These are phyloP conservation scores for Alliaria petiolata DNA, from an alignment of 345 rosid species.

Conservation along the genomic window DNA sequence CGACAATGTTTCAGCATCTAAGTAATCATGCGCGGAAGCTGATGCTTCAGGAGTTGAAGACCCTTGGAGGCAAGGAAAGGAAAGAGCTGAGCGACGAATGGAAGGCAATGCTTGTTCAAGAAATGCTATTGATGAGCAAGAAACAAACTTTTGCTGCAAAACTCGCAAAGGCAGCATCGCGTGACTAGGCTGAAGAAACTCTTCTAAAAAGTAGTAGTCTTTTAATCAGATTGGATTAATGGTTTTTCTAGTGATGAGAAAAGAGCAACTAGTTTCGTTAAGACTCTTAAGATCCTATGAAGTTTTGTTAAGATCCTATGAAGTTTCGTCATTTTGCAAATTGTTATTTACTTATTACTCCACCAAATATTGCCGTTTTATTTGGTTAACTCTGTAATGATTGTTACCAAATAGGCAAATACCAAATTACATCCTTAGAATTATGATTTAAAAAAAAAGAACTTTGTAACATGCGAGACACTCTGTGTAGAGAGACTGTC, in stretches of 20 bases:
- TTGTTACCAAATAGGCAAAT: neutral
- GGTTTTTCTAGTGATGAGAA: neutral
- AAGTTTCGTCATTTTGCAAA: neutral
- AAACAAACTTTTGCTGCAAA: neutral
- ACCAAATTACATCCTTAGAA: no score
- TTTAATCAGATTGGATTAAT: no score
- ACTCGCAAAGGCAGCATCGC: neutral
- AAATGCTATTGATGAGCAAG: neutral
- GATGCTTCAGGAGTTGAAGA: constrained; percentile 3
- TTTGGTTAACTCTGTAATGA: neutral
- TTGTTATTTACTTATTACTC: no score
- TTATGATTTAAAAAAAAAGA: neutral
- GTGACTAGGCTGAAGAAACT: neutral
- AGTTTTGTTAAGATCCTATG: no score
- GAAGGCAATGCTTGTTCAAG: constrained; percentile 3
- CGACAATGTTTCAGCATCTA: no score
- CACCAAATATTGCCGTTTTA: no score
- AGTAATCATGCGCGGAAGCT: neutral
- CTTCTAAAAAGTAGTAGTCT: neutral
- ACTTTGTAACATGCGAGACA: neutral
- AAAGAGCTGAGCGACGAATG: constrained; percentile 8
- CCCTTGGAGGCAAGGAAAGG: neutral
- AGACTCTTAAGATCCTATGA: no score
- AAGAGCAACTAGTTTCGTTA: no score
- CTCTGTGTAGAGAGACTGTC: neutral